Conservation (phyloP, 805 yeast species). For the Pichia kluyveri region DNA sequence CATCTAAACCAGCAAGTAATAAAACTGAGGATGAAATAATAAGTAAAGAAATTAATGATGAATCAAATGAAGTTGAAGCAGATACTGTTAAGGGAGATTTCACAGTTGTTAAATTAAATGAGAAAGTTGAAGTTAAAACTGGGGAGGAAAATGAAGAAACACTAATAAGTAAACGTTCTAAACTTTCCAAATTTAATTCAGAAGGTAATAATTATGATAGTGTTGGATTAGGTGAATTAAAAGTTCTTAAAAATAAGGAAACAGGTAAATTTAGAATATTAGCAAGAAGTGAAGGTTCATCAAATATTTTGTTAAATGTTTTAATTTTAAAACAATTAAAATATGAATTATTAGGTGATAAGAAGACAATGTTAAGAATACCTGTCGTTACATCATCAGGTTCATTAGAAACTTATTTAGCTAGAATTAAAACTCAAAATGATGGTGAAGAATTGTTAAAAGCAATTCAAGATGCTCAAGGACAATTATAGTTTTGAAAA, state of each 20-base stretch:
- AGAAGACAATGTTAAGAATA: slow-evolving; percentile 57
- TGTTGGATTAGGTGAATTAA: slow-evolving; percentile 77
- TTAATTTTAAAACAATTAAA: slow-evolving; percentile 46
- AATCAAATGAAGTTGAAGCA: slow-evolving; percentile 30
- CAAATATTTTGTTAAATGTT: slow-evolving; percentile 66
- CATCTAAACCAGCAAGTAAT: neutral
- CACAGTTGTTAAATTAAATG: slow-evolving; percentile 35
- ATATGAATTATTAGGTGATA: slow-evolving; percentile 48
- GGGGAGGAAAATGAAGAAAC: slow-evolving; percentile 82
- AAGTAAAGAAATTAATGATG: slow-evolving; percentile 10
- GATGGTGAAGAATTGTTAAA: slow-evolving; percentile 51
- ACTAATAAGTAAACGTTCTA: slow-evolving; percentile 58
- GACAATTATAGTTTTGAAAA: slow-evolving; percentile 11
- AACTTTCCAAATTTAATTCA: slow-evolving; percentile 52
- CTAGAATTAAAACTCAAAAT: slow-evolving; percentile 67
- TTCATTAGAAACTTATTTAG: slow-evolving; percentile 54
- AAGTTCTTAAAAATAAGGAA: slow-evolving; percentile 52
- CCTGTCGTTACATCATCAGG: slow-evolving; percentile 54
- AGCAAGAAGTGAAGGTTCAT: slow-evolving; percentile 83
- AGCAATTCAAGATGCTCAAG: slow-evolving; percentile 12
- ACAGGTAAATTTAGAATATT: slow-evolving; percentile 62
- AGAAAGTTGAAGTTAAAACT: slow-evolving; percentile 49
- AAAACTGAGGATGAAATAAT: too few species aligned
- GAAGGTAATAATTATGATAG: slow-evolving; percentile 47
- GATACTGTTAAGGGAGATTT: slow-evolving; percentile 43